Conservation (phyloP, 768 basidiomycete species). For the Kwoniella botswanensis region DNA sequence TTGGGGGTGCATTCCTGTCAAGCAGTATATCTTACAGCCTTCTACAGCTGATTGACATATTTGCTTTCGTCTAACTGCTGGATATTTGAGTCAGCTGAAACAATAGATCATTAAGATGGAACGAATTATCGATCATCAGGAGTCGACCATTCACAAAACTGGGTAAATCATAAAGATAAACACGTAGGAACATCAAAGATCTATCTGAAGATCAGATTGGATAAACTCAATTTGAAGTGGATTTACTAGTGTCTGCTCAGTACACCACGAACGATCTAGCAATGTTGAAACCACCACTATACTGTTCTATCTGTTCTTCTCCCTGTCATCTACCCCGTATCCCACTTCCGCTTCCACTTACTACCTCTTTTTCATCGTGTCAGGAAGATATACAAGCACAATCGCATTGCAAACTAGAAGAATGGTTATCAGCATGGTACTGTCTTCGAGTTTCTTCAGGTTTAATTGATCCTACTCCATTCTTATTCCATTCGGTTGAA, state of each 20-base stretch:
- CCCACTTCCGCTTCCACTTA: not conserved
- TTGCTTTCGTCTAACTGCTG: too few species aligned
- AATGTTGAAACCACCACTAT: slow-evolving; percentile 12
- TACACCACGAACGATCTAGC: not conserved
- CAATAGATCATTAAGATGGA: too few species aligned
- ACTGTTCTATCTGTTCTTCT: slow-evolving; percentile 35
- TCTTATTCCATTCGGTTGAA: not conserved
- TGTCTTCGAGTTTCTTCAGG: slow-evolving; percentile 6
- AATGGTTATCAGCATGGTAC: slow-evolving; percentile 19
- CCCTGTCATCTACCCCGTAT: slow-evolving; percentile 32
- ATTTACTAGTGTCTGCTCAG: too few species aligned
- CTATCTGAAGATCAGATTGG: not conserved
- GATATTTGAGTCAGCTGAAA: too few species aligned
- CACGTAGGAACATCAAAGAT: not conserved
- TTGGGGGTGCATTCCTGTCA: not conserved
- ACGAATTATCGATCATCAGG: too few species aligned
- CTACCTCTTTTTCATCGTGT: not conserved
- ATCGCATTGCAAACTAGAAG: not conserved
- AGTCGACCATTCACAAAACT: too few species aligned
- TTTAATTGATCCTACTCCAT: slow-evolving; percentile 11
- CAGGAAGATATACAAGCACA: not conserved
- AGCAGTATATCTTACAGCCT: too few species aligned
- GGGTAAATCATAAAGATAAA: too few species aligned
- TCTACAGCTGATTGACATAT: too few species aligned
- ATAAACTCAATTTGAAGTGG: too few species aligned